These are phyloP conservation scores for Begonia fuchsioides DNA, from an alignment of 306 rosid genomes.

Conservation along the genomic window DNA sequence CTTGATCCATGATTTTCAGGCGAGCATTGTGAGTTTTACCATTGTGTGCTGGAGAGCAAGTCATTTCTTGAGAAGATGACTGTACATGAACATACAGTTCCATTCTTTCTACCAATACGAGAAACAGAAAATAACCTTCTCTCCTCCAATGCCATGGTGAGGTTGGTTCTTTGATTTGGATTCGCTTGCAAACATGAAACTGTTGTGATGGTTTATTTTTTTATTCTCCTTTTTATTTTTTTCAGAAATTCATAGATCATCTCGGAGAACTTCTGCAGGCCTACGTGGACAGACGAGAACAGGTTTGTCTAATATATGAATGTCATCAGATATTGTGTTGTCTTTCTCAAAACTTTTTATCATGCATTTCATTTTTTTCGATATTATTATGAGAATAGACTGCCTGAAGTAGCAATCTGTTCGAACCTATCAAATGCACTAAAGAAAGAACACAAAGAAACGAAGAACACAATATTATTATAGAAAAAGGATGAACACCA, in stretches of 20 bases:
- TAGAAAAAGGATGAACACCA: too few species aligned
- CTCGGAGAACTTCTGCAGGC: constrained; percentile 91
- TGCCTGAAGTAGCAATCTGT: too few species aligned
- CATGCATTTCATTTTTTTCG: too few species aligned
- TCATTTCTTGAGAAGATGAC: constrained; percentile 95
- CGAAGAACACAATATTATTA: too few species aligned
- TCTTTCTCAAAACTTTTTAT: too few species aligned
- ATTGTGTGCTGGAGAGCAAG: constrained; percentile 90
- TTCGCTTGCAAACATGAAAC: constrained; percentile 12
- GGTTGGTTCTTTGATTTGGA: constrained; percentile 20
- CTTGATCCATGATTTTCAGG: constrained; percentile 31
- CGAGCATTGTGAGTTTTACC: constrained; percentile 69
- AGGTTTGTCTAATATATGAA: constrained; percentile 23
- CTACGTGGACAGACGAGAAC: constrained; percentile 93
- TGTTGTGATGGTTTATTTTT: constrained; percentile 2
- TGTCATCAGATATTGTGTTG: too few species aligned
- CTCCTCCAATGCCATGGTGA: constrained; percentile 81
- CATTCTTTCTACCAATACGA: constrained; percentile 73
- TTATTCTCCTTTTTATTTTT: constrained; percentile 9
- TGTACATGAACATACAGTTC: constrained; percentile 80
- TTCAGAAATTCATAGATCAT: constrained; percentile 88
- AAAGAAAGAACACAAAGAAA: too few species aligned
- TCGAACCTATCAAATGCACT: too few species aligned
- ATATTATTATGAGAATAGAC: too few species aligned
- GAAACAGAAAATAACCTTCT: constrained; percentile 87